These are phyloP conservation scores for Termitomyces sp. DNA, from an alignment of 768 basidiomycete genomes.

Conservation along the genomic window DNA sequence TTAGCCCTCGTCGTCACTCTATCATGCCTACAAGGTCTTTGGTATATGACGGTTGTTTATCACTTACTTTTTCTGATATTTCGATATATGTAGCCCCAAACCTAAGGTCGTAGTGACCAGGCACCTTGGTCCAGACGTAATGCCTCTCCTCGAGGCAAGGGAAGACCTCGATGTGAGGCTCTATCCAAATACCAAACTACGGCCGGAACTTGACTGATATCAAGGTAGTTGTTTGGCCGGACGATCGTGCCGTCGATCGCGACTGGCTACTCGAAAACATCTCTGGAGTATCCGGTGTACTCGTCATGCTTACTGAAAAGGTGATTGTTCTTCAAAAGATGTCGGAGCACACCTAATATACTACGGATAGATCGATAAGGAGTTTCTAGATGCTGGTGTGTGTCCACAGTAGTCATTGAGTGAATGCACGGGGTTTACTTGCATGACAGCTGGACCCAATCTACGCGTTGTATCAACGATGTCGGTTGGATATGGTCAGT, in stretches of 20 bases:
- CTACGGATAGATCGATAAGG: constrained; percentile 57
- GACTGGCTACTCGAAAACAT: constrained; percentile 75
- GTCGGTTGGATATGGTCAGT: constrained; percentile 83
- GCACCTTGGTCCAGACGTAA: constrained; percentile 58
- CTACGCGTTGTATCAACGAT: constrained; percentile 89
- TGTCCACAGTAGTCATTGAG: neutral
- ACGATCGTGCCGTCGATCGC: constrained; percentile 54
- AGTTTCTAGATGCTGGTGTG: constrained; percentile 60
- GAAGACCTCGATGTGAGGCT: constrained; percentile 50
- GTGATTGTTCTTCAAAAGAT: constrained; percentile 29
- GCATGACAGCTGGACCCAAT: constrained; percentile 58
- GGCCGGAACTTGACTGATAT: constrained; percentile 10
- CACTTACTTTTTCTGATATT: neutral
- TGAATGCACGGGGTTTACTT: neutral
- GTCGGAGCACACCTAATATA: constrained; percentile 2
- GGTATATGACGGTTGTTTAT: neutral
- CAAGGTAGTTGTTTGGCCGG: constrained; percentile 31
- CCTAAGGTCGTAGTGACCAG: constrained; percentile 55
- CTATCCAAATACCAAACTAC: constrained; percentile 21
- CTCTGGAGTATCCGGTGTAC: constrained; percentile 56
- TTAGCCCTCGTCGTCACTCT: neutral
- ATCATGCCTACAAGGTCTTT: constrained; percentile 6
- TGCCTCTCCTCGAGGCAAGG: constrained; percentile 49
- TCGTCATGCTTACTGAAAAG: constrained; percentile 70
- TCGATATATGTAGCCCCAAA: constrained; percentile 1